Evolutionary conservation across 148 eudicot genomes (phyloP).

Genomic region (Camellia japonica): DNA sequence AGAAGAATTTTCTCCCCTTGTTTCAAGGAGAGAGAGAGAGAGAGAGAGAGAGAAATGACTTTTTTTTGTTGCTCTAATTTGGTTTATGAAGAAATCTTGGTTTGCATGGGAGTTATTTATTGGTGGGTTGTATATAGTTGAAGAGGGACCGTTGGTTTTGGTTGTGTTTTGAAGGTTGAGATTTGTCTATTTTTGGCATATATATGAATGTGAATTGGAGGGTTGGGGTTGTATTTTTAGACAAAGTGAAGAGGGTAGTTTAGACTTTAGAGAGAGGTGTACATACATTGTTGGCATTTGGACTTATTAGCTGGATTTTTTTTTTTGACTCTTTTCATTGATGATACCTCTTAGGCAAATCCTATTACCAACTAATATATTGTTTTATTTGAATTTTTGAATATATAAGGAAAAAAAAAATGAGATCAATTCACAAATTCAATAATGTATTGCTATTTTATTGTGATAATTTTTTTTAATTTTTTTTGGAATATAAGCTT

Average conservation of each 20-base stretch:
- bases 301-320: background rate
- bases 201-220: background rate
- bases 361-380: too few relatives aligned
- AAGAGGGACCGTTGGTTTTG: background rate
- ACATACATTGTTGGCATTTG: background rate
- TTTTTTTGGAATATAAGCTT: too few relatives aligned
- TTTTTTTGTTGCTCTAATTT: background rate
- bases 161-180: background rate
- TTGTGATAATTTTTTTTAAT: too few relatives aligned
- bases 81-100: background rate
- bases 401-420: too few relatives aligned
- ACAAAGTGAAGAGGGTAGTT: background rate
- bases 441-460: too few relatives aligned
- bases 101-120: background rate
- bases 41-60: background rate
- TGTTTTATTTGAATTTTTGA: too few relatives aligned
- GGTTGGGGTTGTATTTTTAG: background rate
- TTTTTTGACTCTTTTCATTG: too few relatives aligned
- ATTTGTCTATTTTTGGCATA: too few relatives aligned
- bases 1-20: background rate
- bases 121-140: background rate
- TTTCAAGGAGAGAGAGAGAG: background rate
- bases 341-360: too few relatives aligned
- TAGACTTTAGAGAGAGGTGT: background rate
- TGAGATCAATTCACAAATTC: too few relatives aligned